These are phyloP conservation scores for Drosera spatulata DNA, from an alignment of 179 eudicot species.

Conservation along the genomic window DNA sequence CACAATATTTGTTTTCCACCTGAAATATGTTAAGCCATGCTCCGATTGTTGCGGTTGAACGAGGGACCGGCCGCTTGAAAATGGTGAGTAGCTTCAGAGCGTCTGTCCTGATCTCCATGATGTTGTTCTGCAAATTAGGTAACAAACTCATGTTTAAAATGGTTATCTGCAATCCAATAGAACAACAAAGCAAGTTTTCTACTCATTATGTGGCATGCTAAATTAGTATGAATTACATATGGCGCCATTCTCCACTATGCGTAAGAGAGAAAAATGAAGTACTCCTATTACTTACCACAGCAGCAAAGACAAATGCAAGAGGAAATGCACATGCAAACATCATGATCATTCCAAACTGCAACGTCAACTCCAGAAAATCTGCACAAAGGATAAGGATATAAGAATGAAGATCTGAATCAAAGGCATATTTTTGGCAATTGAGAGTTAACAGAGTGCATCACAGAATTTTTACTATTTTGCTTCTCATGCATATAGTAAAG, in stretches of 20 bases:
- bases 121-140: slow-evolving; percentile 59
- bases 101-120: slow-evolving; percentile 85
- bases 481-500: no score
- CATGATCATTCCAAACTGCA: slow-evolving; percentile 98
- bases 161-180: no score
- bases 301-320: slow-evolving; percentile 72
- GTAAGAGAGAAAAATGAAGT: background rate
- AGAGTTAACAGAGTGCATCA: no score
- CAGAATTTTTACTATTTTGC: no score
- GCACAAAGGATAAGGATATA: slow-evolving; percentile 13
- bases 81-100: slow-evolving; percentile 78
- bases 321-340: slow-evolving; percentile 99
- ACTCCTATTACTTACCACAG: slow-evolving; percentile 34
- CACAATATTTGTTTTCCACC: slow-evolving; percentile 18
- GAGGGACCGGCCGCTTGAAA: slow-evolving; percentile 79
- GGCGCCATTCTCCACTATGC: background rate
- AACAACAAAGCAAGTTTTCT: no score
- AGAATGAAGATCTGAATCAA: no score
- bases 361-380: slow-evolving; percentile 81
- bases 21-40: slow-evolving; percentile 96
- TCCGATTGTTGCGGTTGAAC: slow-evolving; percentile 79
- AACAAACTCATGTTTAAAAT: background rate
- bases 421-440: no score
- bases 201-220: no score
- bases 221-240: background rate